phyloP scores from a whole-genome alignment of 768 basidiomycete species.

The Kwoniella dendrophila region DNA sequence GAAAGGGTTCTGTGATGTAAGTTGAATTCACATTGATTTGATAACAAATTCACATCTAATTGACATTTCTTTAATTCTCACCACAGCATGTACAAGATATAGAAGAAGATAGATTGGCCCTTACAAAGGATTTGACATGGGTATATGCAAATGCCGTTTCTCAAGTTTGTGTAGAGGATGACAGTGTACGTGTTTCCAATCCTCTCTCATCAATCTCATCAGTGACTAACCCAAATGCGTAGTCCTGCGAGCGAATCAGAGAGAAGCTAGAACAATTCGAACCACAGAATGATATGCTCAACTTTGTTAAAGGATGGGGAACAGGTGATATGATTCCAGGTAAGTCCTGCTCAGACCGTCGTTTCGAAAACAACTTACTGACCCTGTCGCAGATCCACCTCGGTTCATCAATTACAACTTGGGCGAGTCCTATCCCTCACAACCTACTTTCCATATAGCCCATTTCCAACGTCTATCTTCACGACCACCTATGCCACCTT shows the following conservation, averaged over 20 bases:
- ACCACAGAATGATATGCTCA: slow-evolving; percentile 80
- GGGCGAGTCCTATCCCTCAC: slow-evolving; percentile 55
- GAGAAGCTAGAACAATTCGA: slow-evolving; percentile 86
- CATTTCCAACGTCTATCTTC: slow-evolving; percentile 60
- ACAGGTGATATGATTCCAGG: slow-evolving; percentile 81
- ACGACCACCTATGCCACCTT: slow-evolving; percentile 56
- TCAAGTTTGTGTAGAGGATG: slow-evolving; percentile 90
- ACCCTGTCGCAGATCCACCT: slow-evolving; percentile 66
- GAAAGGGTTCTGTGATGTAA: slow-evolving; percentile 85
- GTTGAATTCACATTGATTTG: slow-evolving; percentile 7
- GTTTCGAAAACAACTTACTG: not conserved
- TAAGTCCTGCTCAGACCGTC: slow-evolving; percentile 21
- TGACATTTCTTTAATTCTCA: not conserved
- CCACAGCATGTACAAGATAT: slow-evolving; percentile 78
- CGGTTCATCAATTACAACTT: slow-evolving; percentile 74
- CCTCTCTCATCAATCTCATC: not conserved
- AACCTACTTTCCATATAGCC: slow-evolving; percentile 59
- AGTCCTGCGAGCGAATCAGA: slow-evolving; percentile 91
- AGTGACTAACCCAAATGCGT: not conserved
- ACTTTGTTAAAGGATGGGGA: slow-evolving; percentile 83
- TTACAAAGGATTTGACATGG: slow-evolving; percentile 95
- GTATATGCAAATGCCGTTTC: slow-evolving; percentile 95
- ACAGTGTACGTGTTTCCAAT: slow-evolving; percentile 68
- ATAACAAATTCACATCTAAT: not conserved
- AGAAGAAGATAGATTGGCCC: slow-evolving; percentile 91